Evolutionary conservation across 1,284 basidiomycete species (phyloP), one percentile per base, ranked within the genome.

Genomic region (Trichosporon coremiiforme): DNA sequence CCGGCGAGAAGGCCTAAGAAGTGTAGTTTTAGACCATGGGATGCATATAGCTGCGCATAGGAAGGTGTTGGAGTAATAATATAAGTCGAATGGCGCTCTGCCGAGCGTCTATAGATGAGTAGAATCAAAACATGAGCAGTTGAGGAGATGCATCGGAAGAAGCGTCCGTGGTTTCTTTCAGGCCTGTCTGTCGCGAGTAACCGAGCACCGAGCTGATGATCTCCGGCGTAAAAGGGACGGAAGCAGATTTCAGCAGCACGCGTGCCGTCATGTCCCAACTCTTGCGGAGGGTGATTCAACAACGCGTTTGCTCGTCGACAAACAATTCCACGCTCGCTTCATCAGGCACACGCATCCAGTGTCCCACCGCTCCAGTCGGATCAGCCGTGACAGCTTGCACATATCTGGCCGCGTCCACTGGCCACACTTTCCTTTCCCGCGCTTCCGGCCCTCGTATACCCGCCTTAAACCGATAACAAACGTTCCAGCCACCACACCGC

Each of bases 1-100:
- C 57, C 29, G 57, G 57, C 25, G 79, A 80, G 74, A 76, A 74
- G 70, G 76, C 78, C 77, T 80, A 79, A 70, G 57, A 57, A 66
- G 50, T 57, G 38, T 57, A 66, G 47, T 65, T 31, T 29, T 65
- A 45, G 64, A 41, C 45, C 64, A 65, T 65, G 36, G 64, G 64
- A 65, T 60, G 57, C 57, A 60, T 60, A 60, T 60, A 60, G 57
- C 57, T 60, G 57, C 57, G 57, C 57, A 60, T 60, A 60, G 57
- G 29, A 33, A 17, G 57, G 57, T 29, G 53, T 55, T 15, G 57
- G 57, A 33, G 31, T 33, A 60, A 53, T 60, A 60, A 33, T 60
- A 33, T 33, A 33, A 33, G 31, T 33, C 29, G 57, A 17, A 5
- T 3, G 57, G 31, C 29, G 17, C 57, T 60, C 57, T 13, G 29